Evolutionary conservation across 2,329 filamentous ascomycete species (phyloP), one percentile per base, ranked within the genome.

Genomic region (Hypoxylon sp.): DNA sequence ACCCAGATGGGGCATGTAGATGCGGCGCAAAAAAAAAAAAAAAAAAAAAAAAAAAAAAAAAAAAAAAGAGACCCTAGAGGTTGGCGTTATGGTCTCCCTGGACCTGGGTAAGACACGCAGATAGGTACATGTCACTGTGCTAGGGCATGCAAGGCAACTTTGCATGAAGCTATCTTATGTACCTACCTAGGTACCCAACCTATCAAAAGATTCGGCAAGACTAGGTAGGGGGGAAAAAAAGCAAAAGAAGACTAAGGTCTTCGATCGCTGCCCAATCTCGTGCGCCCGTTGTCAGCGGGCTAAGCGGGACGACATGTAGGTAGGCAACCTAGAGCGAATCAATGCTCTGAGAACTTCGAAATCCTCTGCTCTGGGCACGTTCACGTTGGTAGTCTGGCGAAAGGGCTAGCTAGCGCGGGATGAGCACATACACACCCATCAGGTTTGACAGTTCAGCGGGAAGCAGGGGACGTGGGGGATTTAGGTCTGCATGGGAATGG

Each of bases 191-290:
- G n/a, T n/a, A n/a, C n/a, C n/a, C n/a, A n/a, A n/a, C n/a, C 19
- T 52, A 24, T 39, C 24, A 5, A 24, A 17, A 13, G 24, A 26
- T 26, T 17, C 32, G 15, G n/a, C 32, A 10, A 22, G 46, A 37
- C 6, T 24, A 41, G 49, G 17, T n/a, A n/a, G n/a, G n/a, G n/a
- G n/a, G n/a, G n/a, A n/a, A 37, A 28, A 62, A 47, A 28, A 20
- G 30, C n/a, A 49, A 26, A 20, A 34, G 47, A 57, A 30, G 19
- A 37, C n/a, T 26, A 26, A 41, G 19, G 28, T 56, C 17, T 51
- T 56, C 30, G 64, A 61, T 64, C 57, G 64, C 64, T 64, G 55
- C 61, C 61, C 55, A 64, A 67, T 64, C 64, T 50, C 37, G 43
- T 39, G 37, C 37, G 4, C 28, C 19, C 49, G 26, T 48, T 48